Base-by-base conservation (phyloP, 169 alveolate genomes). In the Plasmodium inui region DNA sequence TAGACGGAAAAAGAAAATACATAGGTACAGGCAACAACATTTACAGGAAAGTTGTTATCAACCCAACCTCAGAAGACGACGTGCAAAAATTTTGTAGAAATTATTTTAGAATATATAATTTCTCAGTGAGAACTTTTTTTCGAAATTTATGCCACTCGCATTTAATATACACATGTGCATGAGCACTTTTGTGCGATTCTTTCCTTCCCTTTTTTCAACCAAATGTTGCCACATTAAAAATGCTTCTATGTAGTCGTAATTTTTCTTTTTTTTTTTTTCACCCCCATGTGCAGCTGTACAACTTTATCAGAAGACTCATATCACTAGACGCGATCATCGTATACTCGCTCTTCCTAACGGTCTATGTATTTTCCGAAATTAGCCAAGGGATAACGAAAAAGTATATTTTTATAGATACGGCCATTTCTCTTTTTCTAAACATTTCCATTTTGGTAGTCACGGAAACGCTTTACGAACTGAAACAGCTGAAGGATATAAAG, bases 1-100 rank as follows among this genome's bases (percentile, higher is more conserved):
- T 81, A 80, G 82, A 79, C 73, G 94, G 90, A 30, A 89, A 89
- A 28, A 79, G 90, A 67, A 81, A 89, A 70, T 67, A 70, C 46
- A 22, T 78, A 80, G 84, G 76, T n/a, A 81, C 83, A 28, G 83
- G 76, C 70, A 82, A 82, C 28, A 91, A 91, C 26, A 26, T 82
- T 32, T 91, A 91, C 79, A 91, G 95, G 82, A 91, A 91, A 91
- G 92, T 91, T 82, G 76, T 81, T 81, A 91, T 91, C 83, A 91
- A 91, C 71, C 95, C 95, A 55, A 82, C 85, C 3, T 81, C 92
- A n/a, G 95, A 91, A 91, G 95, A 91, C 41, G 95, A 91, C 30
- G 46, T 91, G 37, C 95, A 91, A 82, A 91, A 91, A 70, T 91
- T 91, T 57, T 82, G 95, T 82, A 91, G 67, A 74, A 91, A 91